phyloP scores from a whole-genome alignment of 257 asterid genomes.

The Fraxinus quadrangulata region DNA sequence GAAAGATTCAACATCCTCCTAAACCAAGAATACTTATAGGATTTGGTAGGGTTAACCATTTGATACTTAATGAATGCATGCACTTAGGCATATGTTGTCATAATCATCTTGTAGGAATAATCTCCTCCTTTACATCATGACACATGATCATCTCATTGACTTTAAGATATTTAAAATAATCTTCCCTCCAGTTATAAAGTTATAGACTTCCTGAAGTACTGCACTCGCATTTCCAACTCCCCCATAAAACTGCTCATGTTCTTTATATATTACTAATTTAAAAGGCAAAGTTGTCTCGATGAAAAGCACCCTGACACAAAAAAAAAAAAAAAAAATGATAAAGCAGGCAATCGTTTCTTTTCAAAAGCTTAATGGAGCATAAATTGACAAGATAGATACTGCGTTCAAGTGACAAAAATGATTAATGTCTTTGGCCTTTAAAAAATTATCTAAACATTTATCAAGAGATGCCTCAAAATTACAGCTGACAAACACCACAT shows the following conservation, averaged over 20 bases:
- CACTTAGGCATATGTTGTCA: background rate
- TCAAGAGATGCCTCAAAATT: slow-evolving; percentile 18
- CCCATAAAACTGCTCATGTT: background rate
- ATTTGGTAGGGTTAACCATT: background rate
- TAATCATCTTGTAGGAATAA: background rate
- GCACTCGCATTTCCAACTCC: background rate
- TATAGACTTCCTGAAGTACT: background rate
- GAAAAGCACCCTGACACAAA: background rate
- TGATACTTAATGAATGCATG: background rate
- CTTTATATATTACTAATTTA: background rate
- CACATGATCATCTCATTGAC: background rate
- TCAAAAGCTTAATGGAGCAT: background rate
- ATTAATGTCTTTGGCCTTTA: background rate
- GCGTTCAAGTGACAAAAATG: background rate
- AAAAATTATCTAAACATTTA: slow-evolving; percentile 19
- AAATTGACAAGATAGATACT: background rate
- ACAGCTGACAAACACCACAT: slow-evolving; percentile 17
- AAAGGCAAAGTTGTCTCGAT: background rate
- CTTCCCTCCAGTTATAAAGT: background rate
- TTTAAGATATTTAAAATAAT: background rate
- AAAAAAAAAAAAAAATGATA: too few relatives aligned
- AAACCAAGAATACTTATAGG: background rate
- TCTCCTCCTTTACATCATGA: background rate
- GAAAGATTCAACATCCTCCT: background rate
- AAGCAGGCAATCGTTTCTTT: background rate